phyloP scores from a whole-genome alignment of 148 eudicot genomes.

The Linanthus parryae region DNA sequence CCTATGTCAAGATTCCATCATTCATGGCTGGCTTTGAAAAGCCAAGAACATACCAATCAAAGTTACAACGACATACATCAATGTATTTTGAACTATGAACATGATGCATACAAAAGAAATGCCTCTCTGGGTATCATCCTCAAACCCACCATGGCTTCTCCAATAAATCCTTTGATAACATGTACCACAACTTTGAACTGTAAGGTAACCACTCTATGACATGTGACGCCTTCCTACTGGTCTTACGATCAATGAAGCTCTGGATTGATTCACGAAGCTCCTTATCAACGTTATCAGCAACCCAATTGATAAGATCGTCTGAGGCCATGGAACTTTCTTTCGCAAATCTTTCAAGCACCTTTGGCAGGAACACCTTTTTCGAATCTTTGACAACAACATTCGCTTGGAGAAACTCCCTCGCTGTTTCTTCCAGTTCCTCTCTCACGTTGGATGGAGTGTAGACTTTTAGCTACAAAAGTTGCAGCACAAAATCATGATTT shows the following conservation, averaged over 20 bases:
- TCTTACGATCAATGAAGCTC: constrained; percentile 41
- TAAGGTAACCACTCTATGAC: constrained; percentile 78
- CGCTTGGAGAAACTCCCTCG: constrained; percentile 61
- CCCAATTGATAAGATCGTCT: constrained; percentile 59
- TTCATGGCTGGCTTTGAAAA: no score
- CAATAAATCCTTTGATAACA: constrained; percentile 52
- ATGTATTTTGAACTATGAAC: background rate
- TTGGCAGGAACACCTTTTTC: constrained; percentile 68
- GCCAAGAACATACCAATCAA: background rate
- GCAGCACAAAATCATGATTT: constrained; percentile 5
- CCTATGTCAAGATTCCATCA: no score
- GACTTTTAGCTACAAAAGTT: constrained; percentile 54
- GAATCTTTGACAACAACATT: constrained; percentile 59
- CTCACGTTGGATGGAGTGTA: constrained; percentile 72
- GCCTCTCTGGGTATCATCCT: no score
- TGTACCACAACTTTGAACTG: constrained; percentile 60
- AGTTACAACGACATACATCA: background rate
- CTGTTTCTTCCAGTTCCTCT: constrained; percentile 68
- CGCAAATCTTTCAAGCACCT: constrained; percentile 59
- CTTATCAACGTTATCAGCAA: constrained; percentile 50
- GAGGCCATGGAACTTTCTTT: constrained; percentile 53
- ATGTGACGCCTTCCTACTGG: constrained; percentile 47
- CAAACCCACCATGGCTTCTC: constrained; percentile 74
- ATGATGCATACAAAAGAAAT: no score
- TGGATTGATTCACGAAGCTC: constrained; percentile 54